Base-by-base conservation (phyloP, 805 yeast species). In the Scheffersomyces spartinae region DNA sequence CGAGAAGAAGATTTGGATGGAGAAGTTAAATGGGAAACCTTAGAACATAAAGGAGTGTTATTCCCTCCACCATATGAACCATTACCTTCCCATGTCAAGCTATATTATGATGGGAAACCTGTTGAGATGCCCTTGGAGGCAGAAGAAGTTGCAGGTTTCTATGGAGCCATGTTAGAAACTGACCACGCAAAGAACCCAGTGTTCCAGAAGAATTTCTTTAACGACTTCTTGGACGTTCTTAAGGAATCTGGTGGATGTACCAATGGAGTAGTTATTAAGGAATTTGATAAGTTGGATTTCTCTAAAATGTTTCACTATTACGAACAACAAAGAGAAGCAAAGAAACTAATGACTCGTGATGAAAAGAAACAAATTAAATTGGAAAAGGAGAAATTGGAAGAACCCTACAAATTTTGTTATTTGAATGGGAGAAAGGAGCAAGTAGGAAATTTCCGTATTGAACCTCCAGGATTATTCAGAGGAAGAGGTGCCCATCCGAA, bases 401-500 rank as follows among this genome's bases (percentile, higher is more conserved):
- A 80, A 45, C 76, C 78, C 16, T 88, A 61, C 55, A 82, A 81
- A 43, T 73, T 68, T 14, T 88, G 97, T 56, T 46, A 68, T 17
- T 57, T 88, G 24, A 83, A 88, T 47, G 96, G 95, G 10, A 68
- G 94, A 38, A 78, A 70, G 42, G 95, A 88, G 44, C 86, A 77
- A 40, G 93, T 88, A 16, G 96, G 96, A 13, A 88, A 88, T 47
- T 88, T 88, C 50, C 64, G 88, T 44, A 76, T 88, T 25, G 98
- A 88, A 61, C 97, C 97, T 17, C 97, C 98, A 1, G 96, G 94
- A 2, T 58, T 88, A 28, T 88, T 86, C 47, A 67, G 96, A 51
- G 98, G 97, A 22, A 80, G 97, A 51, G 97, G 96, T 43, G 85
- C 88, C 0, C 97, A 86, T 49, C 97, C 97, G 10, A 84, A 81